A percentile compares a stretch with the other conserved stretches of the same genome.
These are phyloP conservation scores for Annulohypoxylon bovei DNA, from an alignment of 495 filamentous ascomycete genomes.

Conservation along the genomic window DNA sequence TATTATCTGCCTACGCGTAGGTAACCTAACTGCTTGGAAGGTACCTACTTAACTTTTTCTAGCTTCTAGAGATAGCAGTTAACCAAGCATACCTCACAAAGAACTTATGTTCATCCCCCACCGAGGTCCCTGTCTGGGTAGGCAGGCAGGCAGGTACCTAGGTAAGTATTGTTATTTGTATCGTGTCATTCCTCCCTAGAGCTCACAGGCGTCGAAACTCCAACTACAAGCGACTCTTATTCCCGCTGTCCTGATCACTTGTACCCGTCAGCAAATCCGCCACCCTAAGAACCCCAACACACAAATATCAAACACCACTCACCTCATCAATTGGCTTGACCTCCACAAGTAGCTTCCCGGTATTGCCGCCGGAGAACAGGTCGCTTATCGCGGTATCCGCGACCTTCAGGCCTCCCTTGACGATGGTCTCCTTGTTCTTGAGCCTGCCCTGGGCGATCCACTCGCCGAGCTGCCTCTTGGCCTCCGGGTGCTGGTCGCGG, in stretches of 20 bases:
- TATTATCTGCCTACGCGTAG: too few species aligned
- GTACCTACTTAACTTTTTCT: too few species aligned
- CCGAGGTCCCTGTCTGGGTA: too few species aligned
- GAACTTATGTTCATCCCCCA: not conserved
- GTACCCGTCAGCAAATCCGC: not conserved
- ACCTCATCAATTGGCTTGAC: constrained; percentile 39
- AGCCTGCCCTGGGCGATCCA: constrained; percentile 67
- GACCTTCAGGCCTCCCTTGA: constrained; percentile 62
- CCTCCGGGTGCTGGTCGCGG: constrained; percentile 49
- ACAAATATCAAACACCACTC: not conserved
- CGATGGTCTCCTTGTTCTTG: constrained; percentile 63
- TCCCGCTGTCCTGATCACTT: not conserved
- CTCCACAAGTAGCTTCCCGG: constrained; percentile 53
- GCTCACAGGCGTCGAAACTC: not conserved
- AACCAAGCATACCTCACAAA: too few species aligned
- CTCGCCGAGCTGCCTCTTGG: constrained; percentile 58
- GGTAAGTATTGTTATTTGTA: too few species aligned
- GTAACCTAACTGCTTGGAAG: too few species aligned
- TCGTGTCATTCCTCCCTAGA: not conserved
- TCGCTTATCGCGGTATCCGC: constrained; percentile 61
- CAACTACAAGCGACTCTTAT: not conserved
- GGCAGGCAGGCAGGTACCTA: too few species aligned
- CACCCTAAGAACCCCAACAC: not conserved
- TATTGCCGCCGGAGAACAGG: constrained; percentile 67
- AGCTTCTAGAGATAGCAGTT: too few species aligned